Base-by-base conservation (phyloP, 352 stramenopile species). In the Albugo laibachii region DNA sequence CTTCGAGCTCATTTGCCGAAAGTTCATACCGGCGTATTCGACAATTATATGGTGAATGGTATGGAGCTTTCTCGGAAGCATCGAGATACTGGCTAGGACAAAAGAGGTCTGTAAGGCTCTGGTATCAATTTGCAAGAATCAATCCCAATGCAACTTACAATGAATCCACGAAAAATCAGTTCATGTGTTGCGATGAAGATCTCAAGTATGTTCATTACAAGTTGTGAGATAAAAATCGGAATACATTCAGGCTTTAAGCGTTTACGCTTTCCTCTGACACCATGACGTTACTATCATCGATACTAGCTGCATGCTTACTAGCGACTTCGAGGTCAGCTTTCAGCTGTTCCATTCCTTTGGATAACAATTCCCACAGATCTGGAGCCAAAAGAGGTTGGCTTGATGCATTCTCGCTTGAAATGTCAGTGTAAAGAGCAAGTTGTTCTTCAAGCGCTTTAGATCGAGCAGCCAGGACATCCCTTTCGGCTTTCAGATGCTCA, bases 151-250 rank as follows among this genome's bases (percentile, higher is more conserved):
- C 64, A 11, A 36, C 56, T 13, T 82, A 62, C 54, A 80, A 92
- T 52, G 76, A 80, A 60, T 85, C 79, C n/a, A 92, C 79, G 10
- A 81, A 60, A 13, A 87, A 89, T 57, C 79, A 92, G 49, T 92
- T 92, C 49, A 62, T 72, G 10, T 61, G 63, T 34, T 92, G 79
- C 47, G 51, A 56, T 18, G 52, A 53, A 16, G 55, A 58, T 14
- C 60, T 85, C 47, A 61, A 76, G 45, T 85, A 80, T 52, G 55
- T 85, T 14, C 61, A 66, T 19, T 85, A 81, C 51, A 31, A 31
- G 8, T 3, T 10, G 8, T 31, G 24, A 31, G 8, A 31, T 3
- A 31, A 31, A 8, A 8, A 31, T 31, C 24, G 8, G n/a, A 31
- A 8, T 31, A 31, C 24, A 31, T 31, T 31, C 8, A 8, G 24